Percentiles rank a stretch among this genome's conserved stretches.
Evolutionary conservation across 2,329 filamentous ascomycete genomes (phyloP).

Genomic region (Pestalotiopsis sp.): DNA sequence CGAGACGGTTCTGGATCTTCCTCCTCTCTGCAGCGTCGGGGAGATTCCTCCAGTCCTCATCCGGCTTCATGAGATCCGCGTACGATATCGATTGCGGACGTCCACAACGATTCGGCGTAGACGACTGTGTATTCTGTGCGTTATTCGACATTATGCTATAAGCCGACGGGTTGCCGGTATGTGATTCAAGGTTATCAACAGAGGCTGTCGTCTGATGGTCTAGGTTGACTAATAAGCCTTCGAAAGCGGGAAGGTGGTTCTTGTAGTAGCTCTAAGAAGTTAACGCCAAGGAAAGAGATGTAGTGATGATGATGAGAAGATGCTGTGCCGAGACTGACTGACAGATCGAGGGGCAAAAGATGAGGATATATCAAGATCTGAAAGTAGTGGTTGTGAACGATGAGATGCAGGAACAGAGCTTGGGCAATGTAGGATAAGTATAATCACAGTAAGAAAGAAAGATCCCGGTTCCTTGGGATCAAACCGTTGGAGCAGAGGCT

Average conservation of each 20-base stretch:
- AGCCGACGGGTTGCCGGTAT: not conserved
- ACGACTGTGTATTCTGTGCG: not conserved
- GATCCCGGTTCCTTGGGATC: not conserved
- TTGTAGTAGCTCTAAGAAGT: not conserved
- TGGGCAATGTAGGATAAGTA: not conserved
- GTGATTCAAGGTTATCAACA: not conserved
- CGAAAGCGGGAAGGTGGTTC: not conserved
- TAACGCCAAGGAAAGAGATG: conserved; percentile 1
- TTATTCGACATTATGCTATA: not conserved
- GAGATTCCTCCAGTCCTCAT: conserved; percentile 35
- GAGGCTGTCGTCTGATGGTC: not conserved
- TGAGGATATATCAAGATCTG: not conserved
- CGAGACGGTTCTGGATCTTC: conserved; percentile 36
- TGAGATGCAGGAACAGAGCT: not conserved
- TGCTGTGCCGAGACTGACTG: not conserved
- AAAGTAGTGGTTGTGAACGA: not conserved
- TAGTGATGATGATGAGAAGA: not conserved
- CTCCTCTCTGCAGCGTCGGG: conserved; percentile 32
- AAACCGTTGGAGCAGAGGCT: not conserved
- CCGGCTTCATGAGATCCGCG: conserved; percentile 34
- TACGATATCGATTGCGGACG: conserved; percentile 33
- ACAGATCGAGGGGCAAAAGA: not conserved
- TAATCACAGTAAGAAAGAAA: not conserved
- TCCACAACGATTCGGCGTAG: conserved; percentile 22
- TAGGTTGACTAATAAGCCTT: not conserved